Base-by-base conservation (phyloP, 2,329 filamentous ascomycete species). In the Aspergillus quadrilineatus region DNA sequence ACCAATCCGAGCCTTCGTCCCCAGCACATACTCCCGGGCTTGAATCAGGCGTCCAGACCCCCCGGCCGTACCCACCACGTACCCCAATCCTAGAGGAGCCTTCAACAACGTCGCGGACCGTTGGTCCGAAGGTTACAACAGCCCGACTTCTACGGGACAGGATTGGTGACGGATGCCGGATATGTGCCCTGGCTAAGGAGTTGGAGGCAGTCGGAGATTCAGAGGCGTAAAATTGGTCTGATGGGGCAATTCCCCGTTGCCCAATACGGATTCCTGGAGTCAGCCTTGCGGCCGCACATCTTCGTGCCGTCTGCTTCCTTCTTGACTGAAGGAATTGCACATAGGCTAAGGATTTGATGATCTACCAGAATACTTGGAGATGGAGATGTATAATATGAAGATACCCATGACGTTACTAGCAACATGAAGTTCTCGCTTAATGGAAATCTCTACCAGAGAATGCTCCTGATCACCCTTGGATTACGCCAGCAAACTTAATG, bases 91-190 rank as follows among this genome's bases (percentile, higher is more conserved):
- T 63, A 10, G 65, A 74, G 4, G 70, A 73, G 26, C 51, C 64
- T 34, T 60, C 65, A 45, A 67, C 62, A 44, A 71, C 63, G 43
- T 75, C 75, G 51, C 72, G 76, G 37, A 90, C 88, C 52, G 86
- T 97, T 6, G 89, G 90, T 0, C 85, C 88, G 30, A 97, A 97
- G 74, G 91, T 96, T 29, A 94, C 89, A 61, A 90, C 91, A 69
- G 92, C 92, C 39, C 83, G 91, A 61, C 71, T 96, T 53, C 75
- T 96, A 58, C 82, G 86, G 63, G 89, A 92, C 65, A 85, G 85
- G 59, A 80, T 93, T 36, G 77, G 80, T 45, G 67, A 72, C 26
- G 73, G 74, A 15, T 77, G 74, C 56, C 68, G 68, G 22, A 70
- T 76, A 28, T 77, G 74, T 61, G 68, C 73, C 7, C 56, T 73